Base-by-base conservation (phyloP, 345 rosid species). In the Lepidium didymum region DNA sequence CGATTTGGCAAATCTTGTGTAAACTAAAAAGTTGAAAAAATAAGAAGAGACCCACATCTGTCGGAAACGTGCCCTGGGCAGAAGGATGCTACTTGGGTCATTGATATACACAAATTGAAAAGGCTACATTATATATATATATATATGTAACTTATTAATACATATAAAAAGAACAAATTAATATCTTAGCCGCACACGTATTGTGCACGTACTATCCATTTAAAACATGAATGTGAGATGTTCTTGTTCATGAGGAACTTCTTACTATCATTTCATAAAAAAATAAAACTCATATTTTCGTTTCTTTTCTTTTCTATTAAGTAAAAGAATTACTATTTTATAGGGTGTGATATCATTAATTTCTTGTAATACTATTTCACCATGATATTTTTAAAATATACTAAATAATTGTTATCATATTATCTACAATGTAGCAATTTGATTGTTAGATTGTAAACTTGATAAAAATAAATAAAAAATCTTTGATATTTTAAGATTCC, bases 11-110 rank as follows among this genome's bases (percentile, higher is more conserved):
- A 29, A 51, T 29, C 8, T 34, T 42, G 35, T 60, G 61, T 51
- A 38, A 10, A 21, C 33, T 29, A 31, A 51, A 51, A 19, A 52
- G 9, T 0, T 0, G 27, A 69, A 60, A 52, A 18, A 43, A 70
- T 27, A 31, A 31, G n/a, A 53, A 54, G 29, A 55, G 75, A 72
- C 69, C 62, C 57, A 55, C 50, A 37, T 27, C 16, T n/a, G 40
- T 56, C 9, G 19, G 45, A 56, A 49, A 64, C 54, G 66, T 73
- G 65, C 66, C 31, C 33, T 10, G 53, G 14, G 11, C 67, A 57
- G 50, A 9, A 46, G 67, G 67, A 50, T 40, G 61, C 50, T 57
- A 65, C 67, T 73, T 59, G 77, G 67, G 65, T 58, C 72, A 73
- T 65, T 73, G 50, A 3, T 65, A 50, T 21, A 64, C 72, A 73